Evolutionary conservation across 805 yeast species (phyloP).

Genomic region (Metschnikowia noctiluminum): DNA sequence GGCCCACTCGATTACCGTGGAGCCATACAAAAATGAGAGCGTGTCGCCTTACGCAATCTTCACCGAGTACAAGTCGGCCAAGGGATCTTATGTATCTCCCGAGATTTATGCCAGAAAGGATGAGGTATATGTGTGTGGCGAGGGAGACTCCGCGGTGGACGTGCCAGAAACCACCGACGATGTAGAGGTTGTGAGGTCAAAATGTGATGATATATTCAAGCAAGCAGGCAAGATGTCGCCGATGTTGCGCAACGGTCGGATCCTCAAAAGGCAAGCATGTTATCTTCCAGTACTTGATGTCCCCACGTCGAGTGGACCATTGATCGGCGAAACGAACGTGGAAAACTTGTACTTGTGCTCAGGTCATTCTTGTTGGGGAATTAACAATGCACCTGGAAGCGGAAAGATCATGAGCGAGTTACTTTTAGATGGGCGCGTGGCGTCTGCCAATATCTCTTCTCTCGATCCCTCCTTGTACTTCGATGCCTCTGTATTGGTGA

Average conservation of each 20-base stretch:
- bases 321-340: constrained; percentile 91
- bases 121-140: constrained; percentile 96
- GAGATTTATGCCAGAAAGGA: constrained; percentile 94
- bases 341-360: constrained; percentile 73
- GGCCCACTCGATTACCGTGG: constrained; percentile 91
- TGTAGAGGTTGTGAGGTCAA: constrained; percentile 80
- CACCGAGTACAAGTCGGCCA: constrained; percentile 80
- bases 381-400: constrained; percentile 94
- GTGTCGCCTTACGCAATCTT: constrained; percentile 94
- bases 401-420: constrained; percentile 92
- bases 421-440: constrained; percentile 76
- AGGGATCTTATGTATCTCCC: constrained; percentile 73
- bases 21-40: constrained; percentile 64
- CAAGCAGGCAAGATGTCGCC: constrained; percentile 76
- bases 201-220: constrained; percentile 82
- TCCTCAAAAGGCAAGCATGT: constrained; percentile 87
- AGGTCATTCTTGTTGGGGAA: constrained; percentile 99
- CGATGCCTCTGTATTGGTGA: constrained; percentile 57
- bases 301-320: constrained; percentile 88
- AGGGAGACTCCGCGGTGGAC: constrained; percentile 86
- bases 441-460: constrained; percentile 73
- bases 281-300: constrained; percentile 92
- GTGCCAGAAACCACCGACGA: constrained; percentile 94
- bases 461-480: constrained; percentile 85
- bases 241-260: constrained; percentile 66